These are phyloP conservation scores for Zasmidium citrigriseum DNA, from an alignment of 2,329 filamentous ascomycete species.

Conservation along the genomic window DNA sequence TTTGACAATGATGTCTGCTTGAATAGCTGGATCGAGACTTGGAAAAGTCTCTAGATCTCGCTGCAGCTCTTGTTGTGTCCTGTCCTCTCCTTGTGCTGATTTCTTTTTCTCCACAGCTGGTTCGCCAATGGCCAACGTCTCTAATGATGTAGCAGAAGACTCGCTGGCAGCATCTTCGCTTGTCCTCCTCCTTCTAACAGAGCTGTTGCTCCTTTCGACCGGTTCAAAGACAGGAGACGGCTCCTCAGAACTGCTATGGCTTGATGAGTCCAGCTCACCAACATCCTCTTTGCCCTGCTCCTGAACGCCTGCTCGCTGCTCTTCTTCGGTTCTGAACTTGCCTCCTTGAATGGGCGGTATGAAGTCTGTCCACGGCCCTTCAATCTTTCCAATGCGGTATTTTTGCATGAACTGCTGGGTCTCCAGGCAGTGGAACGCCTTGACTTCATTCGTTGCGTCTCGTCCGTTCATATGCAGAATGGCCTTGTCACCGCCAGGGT, in stretches of 20 bases:
- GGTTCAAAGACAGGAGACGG: constrained; percentile 62
- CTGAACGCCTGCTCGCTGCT: constrained; percentile 27
- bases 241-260: constrained; percentile 56
- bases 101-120: constrained; percentile 36
- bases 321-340: constrained; percentile 61
- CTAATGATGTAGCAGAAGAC: constrained; percentile 62
- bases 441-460: constrained; percentile 84
- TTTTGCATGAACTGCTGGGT: constrained; percentile 74
- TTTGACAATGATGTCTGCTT: constrained; percentile 73
- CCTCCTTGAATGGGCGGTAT: constrained; percentile 90
- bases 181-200: constrained; percentile 39
- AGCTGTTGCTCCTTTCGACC: constrained; percentile 39
- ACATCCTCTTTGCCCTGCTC: constrained; percentile 26
- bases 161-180: constrained; percentile 35
- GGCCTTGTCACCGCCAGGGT: constrained; percentile 88
- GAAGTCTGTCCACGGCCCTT: constrained; percentile 85
- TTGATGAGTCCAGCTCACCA: constrained; percentile 46
- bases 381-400: constrained; percentile 80
- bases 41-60: constrained; percentile 82
- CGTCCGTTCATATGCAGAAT: constrained; percentile 81
- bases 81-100: constrained; percentile 61
- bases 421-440: constrained; percentile 85
- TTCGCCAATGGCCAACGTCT: constrained; percentile 50
- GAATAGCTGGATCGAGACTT: constrained; percentile 69
- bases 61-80: constrained; percentile 73